These are phyloP conservation scores for Ogataea nonfermentans DNA, from an alignment of 805 yeast species.

Conservation along the genomic window DNA sequence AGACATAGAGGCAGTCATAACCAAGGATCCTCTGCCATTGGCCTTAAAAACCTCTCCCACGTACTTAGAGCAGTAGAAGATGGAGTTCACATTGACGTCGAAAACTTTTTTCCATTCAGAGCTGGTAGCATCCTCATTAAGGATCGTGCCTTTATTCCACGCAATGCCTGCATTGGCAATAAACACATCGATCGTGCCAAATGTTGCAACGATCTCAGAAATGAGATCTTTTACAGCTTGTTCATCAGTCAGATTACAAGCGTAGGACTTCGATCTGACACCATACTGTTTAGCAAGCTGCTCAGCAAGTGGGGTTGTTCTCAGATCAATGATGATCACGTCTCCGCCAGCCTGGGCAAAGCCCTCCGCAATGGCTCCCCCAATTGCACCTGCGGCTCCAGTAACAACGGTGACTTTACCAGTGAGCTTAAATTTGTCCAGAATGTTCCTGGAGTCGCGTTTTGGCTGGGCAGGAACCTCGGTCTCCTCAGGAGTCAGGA, in stretches of 20 bases:
- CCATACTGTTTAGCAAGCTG: slow-evolving; percentile 56
- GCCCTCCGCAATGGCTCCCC: slow-evolving; percentile 76
- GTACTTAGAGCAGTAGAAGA: slow-evolving; percentile 46
- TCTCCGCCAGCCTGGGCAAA: slow-evolving; percentile 87
- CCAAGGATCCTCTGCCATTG: slow-evolving; percentile 44
- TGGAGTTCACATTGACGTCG: slow-evolving; percentile 46
- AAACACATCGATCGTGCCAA: slow-evolving; percentile 38
- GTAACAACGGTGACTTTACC: slow-evolving; percentile 84
- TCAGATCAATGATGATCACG: slow-evolving; percentile 65
- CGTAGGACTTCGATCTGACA: slow-evolving; percentile 62
- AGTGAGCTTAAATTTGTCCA: slow-evolving; percentile 71
- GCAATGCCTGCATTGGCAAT: slow-evolving; percentile 44
- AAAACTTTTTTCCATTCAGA: slow-evolving; percentile 36
- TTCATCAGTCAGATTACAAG: slow-evolving; percentile 52
- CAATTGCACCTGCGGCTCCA: slow-evolving; percentile 85
- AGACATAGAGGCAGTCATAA: slow-evolving; percentile 51
- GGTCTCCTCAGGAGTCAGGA: slow-evolving; percentile 3
- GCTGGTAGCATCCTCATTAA: slow-evolving; percentile 39
- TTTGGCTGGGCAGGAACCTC: slow-evolving; percentile 3
- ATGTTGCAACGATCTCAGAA: slow-evolving; percentile 30
- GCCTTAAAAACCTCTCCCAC: slow-evolving; percentile 43
- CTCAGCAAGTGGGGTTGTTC: slow-evolving; percentile 60
- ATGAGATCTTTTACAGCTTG: slow-evolving; percentile 24
- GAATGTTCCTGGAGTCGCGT: slow-evolving; percentile 36
- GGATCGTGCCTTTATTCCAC: slow-evolving; percentile 28